Percentiles rank a stretch among this genome's conserved stretches.
phyloP scores from a whole-genome alignment of 176 grass and related monocot species.

The Ensete glaucum region DNA sequence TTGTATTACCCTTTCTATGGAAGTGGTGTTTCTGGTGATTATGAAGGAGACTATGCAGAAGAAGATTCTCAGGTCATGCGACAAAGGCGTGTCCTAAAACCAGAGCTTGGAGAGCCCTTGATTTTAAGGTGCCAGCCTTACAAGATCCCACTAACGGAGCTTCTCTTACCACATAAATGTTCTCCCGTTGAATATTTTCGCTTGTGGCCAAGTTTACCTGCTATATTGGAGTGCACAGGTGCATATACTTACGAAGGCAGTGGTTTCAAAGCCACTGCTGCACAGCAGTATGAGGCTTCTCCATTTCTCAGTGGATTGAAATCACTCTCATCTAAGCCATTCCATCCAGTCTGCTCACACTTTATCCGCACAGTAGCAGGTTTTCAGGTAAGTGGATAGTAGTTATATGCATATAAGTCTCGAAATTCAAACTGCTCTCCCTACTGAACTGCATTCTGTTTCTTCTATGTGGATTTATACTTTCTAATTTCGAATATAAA shows the following conservation, averaged over 20 bases:
- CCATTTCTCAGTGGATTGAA: constrained; percentile 89
- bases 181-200: constrained; percentile 94
- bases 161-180: constrained; percentile 81
- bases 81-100: constrained; percentile 52
- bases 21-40: constrained; percentile 49
- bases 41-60: constrained; percentile 92
- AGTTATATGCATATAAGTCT: neutral
- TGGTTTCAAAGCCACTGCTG: constrained; percentile 97
- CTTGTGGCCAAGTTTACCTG: constrained; percentile 88
- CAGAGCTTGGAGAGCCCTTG: constrained; percentile 78
- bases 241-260: constrained; percentile 94
- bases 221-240: constrained; percentile 83
- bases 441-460: neutral
- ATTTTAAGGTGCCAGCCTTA: constrained; percentile 87
- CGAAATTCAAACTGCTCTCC: neutral
- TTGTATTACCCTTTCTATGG: constrained; percentile 90
- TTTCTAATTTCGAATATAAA: neutral
- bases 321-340: constrained; percentile 68
- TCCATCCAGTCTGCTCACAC: constrained; percentile 97
- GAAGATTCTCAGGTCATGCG: constrained; percentile 76
- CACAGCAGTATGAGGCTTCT: constrained; percentile 88
- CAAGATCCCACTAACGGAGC: constrained; percentile 82
- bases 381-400: constrained; percentile 66
- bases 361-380: constrained; percentile 93
- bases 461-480: neutral